Evolutionary conservation across 805 yeast species (phyloP).

Genomic region (Sporopachydermia lactativora): DNA sequence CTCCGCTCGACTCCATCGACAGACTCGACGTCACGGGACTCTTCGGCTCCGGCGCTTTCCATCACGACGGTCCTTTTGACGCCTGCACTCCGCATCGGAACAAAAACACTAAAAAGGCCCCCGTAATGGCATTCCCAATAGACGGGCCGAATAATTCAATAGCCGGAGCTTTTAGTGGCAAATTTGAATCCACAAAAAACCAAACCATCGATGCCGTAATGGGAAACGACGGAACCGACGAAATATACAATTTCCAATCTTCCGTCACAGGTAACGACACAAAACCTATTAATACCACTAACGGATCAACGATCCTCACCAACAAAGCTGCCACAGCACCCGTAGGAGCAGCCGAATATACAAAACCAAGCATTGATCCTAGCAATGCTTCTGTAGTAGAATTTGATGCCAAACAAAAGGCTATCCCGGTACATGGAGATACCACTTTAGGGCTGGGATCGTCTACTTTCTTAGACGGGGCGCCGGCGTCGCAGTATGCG

Average conservation of each 20-base stretch:
- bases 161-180: slow-evolving; percentile 38
- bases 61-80: slow-evolving; percentile 98
- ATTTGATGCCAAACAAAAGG: slow-evolving; percentile 57
- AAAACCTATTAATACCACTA: not conserved
- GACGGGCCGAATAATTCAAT: slow-evolving; percentile 90
- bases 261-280: slow-evolving; percentile 4
- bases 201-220: slow-evolving; percentile 63
- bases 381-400: slow-evolving; percentile 38
- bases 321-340: slow-evolving; percentile 4
- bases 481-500: slow-evolving; percentile 64
- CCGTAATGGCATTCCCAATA: slow-evolving; percentile 88
- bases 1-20: slow-evolving; percentile 86
- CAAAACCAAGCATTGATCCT: slow-evolving; percentile 20
- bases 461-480: slow-evolving; percentile 88
- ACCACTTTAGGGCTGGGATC: slow-evolving; percentile 83
- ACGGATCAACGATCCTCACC: slow-evolving; percentile 5
- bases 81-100: slow-evolving; percentile 97
- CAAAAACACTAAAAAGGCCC: slow-evolving; percentile 55
- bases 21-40: slow-evolving; percentile 91
- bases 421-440: slow-evolving; percentile 71
- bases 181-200: slow-evolving; percentile 31
- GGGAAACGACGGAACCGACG: slow-evolving; percentile 48
- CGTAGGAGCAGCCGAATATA: slow-evolving; percentile 5
- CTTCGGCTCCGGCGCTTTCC: slow-evolving; percentile 87
- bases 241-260: slow-evolving; percentile 21